Evolutionary conservation across 2,329 filamentous ascomycete species (phyloP), one percentile per base, ranked within the genome.

Genomic region (Corynespora cassiicola): DNA sequence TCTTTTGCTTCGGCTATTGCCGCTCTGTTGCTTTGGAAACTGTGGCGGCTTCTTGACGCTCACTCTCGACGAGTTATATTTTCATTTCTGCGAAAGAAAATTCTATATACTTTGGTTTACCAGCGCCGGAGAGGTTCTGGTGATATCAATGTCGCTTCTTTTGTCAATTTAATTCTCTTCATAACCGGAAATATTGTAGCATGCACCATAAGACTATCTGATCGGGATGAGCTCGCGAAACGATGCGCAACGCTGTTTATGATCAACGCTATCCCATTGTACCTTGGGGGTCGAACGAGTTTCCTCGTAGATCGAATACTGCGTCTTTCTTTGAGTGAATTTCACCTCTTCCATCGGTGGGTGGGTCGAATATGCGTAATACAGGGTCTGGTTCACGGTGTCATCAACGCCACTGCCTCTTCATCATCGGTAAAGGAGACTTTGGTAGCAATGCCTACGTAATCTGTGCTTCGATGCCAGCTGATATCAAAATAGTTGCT

Each of bases 181-280:
- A 23, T 34, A 25, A 21, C 36, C 4, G 39, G 25, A 30, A 46
- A 43, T 15, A 33, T 47, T 7, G 25, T 29, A 27, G 40, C 34
- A 9, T 38, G 36, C 15, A 32, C 23, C 11, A 5, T 50, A 2
- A 21, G 18, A 21, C 4, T 47, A n/a, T 18, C 22, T 8, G 33
- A 26, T 17, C 18, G 12, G 15, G 14, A 12, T 11, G 39, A 47
- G 10, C 22, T 50, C 1, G 35, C 25, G 5, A 39, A 31, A 32
- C 34, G 47, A 14, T 43, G 44, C 15, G 47, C 32, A 17, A 44
- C 31, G 4, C 30, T 50, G 2, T 47, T 40, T 27, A 31, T 50
- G 7, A 44, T 47, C 8, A 47, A 50, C 23, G 12, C 39, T 3
- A 21, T 47, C 8, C 46, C 42, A 6, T 25, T 50, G 7, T 47